A percentile compares a stretch with the other conserved stretches of the same genome.
These are phyloP conservation scores for Aspergillus indologenus DNA, from an alignment of 495 filamentous ascomycete genomes.

Conservation along the genomic window DNA sequence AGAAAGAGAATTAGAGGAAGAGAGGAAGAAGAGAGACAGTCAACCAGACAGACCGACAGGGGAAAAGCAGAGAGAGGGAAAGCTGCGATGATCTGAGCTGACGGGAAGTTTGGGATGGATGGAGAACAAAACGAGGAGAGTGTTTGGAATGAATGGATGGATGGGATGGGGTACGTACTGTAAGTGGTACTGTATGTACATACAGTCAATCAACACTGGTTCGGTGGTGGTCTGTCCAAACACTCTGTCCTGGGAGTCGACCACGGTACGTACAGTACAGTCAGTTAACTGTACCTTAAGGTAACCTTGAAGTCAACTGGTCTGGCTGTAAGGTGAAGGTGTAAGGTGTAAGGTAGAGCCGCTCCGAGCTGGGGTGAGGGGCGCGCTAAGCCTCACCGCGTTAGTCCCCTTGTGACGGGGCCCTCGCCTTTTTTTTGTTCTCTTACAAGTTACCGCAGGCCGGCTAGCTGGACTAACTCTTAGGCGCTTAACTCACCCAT, in stretches of 20 bases:
- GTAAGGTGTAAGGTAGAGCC: constrained; percentile 37
- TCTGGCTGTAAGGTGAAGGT: too few relatives aligned
- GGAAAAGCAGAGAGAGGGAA: constrained; percentile 14
- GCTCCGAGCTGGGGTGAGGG: constrained; percentile 34
- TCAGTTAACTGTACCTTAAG: too few relatives aligned
- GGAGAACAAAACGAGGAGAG: constrained; percentile 26
- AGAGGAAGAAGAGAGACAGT: constrained; percentile 23
- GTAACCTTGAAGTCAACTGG: too few relatives aligned
- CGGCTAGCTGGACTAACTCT: too few relatives aligned
- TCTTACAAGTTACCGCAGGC: constrained; percentile 22
- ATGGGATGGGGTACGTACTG: constrained; percentile 9
- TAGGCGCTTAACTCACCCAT: not conserved
- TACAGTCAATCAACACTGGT: too few relatives aligned
- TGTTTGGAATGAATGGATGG: constrained; percentile 17
- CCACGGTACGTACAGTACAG: too few relatives aligned
- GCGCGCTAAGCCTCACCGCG: constrained; percentile 27
- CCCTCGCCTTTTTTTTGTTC: constrained; percentile 6
- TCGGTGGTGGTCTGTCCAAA: too few relatives aligned
- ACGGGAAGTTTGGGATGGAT: constrained; percentile 20
- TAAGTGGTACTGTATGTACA: not conserved
- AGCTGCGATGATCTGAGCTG: constrained; percentile 25
- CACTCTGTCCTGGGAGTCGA: too few relatives aligned
- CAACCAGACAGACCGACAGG: too few relatives aligned
- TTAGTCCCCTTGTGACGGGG: constrained; percentile 25
- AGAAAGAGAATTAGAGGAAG: constrained; percentile 4